Conservation (phyloP, 257 asterid species). For the Schizonepeta tenuifolia region DNA sequence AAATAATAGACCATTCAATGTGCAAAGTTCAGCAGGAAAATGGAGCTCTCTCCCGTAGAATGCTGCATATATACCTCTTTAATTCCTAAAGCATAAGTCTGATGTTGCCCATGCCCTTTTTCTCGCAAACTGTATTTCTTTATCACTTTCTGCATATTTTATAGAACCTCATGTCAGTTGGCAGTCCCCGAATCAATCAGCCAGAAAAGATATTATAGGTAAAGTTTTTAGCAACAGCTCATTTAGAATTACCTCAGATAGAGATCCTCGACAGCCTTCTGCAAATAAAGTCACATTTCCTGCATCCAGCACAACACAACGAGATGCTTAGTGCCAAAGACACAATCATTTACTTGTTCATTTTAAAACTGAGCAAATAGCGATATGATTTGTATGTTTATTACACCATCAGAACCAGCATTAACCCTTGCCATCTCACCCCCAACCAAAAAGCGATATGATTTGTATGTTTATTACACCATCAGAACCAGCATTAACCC, state of each 20-base stretch:
- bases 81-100: slow-evolving; percentile 96
- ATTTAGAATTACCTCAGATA: slow-evolving; percentile 72
- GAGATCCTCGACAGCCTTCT: slow-evolving; percentile 99
- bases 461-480: background rate
- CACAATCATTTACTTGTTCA: slow-evolving; percentile 20
- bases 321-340: slow-evolving; percentile 21
- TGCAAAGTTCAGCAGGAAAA: background rate
- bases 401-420: background rate
- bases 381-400: slow-evolving; percentile 8
- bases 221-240: slow-evolving; percentile 22
- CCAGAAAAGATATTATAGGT: slow-evolving; percentile 22
- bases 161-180: slow-evolving; percentile 21
- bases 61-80: slow-evolving; percentile 72
- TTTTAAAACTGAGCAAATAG: slow-evolving; percentile 6
- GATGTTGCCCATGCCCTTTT: slow-evolving; percentile 93
- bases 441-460: slow-evolving; percentile 18
- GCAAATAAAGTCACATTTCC: slow-evolving; percentile 82
- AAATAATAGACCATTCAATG: slow-evolving; percentile 6
- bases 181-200: slow-evolving; percentile 4
- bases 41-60: slow-evolving; percentile 25
- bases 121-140: slow-evolving; percentile 74
- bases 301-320: slow-evolving; percentile 46
- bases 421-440: too few species aligned
- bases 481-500: slow-evolving; percentile 14
- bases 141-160: slow-evolving; percentile 61